phyloP scores from a whole-genome alignment of 2,329 filamentous ascomycete species.

The Rhynchosporium graminicola region DNA sequence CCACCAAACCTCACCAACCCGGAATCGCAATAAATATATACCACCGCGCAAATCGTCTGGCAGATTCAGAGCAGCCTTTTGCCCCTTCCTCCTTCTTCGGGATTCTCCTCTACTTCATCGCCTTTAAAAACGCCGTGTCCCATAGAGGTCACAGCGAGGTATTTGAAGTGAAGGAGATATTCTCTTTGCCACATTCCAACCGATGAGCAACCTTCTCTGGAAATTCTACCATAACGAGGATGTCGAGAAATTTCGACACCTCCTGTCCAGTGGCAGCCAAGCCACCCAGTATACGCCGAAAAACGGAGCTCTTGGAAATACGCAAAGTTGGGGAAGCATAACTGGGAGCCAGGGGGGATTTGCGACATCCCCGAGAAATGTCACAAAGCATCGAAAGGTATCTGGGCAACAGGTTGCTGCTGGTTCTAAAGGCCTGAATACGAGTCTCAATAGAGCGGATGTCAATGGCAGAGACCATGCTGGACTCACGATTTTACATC shows the following conservation, averaged over 20 bases:
- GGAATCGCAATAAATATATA: slow-evolving; percentile 11
- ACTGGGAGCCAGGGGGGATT: slow-evolving; percentile 38
- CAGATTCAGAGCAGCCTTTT: slow-evolving; percentile 17
- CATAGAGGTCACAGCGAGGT: slow-evolving; percentile 87
- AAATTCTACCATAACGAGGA: slow-evolving; percentile 97
- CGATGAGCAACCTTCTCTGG: slow-evolving; percentile 98
- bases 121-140: slow-evolving; percentile 95
- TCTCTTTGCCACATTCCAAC: slow-evolving; percentile 45
- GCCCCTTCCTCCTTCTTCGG: slow-evolving; percentile 28
- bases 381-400: slow-evolving; percentile 53
- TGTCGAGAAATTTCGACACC: slow-evolving; percentile 89
- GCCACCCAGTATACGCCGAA: slow-evolving; percentile 54
- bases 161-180: slow-evolving; percentile 44
- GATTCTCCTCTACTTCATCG: slow-evolving; percentile 52
- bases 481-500: slow-evolving; percentile 81
- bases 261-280: slow-evolving; percentile 72
- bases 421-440: slow-evolving; percentile 48
- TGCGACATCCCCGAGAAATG: slow-evolving; percentile 52
- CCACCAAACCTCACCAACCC: background rate
- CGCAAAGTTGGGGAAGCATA: slow-evolving; percentile 44
- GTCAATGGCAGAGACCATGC: slow-evolving; percentile 82
- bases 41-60: slow-evolving; percentile 18
- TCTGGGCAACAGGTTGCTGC: slow-evolving; percentile 52
- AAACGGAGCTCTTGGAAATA: slow-evolving; percentile 47
- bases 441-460: slow-evolving; percentile 58